A percentile compares a stretch with the other conserved stretches of the same genome.
These are phyloP conservation scores for Grammothele lineata DNA, from an alignment of 768 basidiomycete genomes.

Conservation along the genomic window DNA sequence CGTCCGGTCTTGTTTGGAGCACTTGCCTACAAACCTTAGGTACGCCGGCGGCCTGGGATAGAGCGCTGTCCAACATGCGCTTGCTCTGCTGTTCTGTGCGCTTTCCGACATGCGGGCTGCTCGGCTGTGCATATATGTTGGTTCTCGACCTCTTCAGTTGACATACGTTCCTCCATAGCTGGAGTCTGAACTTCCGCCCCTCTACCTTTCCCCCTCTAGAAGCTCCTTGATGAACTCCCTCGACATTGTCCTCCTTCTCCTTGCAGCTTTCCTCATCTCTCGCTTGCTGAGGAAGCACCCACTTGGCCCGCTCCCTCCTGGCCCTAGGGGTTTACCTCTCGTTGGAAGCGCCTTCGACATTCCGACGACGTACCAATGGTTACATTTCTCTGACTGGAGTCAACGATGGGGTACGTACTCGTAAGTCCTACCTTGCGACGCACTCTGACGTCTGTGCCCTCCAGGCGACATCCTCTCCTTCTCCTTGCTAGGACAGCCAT, in stretches of 20 bases:
- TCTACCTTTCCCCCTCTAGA: background rate
- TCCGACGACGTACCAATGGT: constrained; percentile 22
- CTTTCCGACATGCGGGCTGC: too few relatives aligned
- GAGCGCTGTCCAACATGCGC: too few relatives aligned
- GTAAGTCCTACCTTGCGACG: background rate
- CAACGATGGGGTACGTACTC: constrained; percentile 23
- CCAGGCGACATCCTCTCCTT: constrained; percentile 27
- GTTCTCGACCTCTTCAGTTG: too few relatives aligned
- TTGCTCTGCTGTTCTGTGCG: too few relatives aligned
- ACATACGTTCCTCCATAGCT: too few relatives aligned
- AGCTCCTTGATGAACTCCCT: background rate
- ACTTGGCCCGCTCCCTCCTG: constrained; percentile 24
- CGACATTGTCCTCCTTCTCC: background rate
- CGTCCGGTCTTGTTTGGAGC: too few relatives aligned
- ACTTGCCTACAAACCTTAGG: too few relatives aligned
- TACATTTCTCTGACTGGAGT: constrained; percentile 23
- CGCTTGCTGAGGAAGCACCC: background rate
- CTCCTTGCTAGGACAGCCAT: constrained; percentile 22
- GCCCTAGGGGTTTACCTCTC: constrained; percentile 23
- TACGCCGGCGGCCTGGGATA: too few relatives aligned
- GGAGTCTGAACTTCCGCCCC: too few relatives aligned
- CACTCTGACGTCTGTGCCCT: background rate
- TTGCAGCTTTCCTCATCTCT: background rate
- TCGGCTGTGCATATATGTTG: too few relatives aligned
- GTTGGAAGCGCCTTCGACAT: constrained; percentile 26